Percentiles rank a stretch among this genome's conserved stretches.
Conservation (phyloP, 495 filamentous ascomycete genomes). For the Corynascus novoguineensis region DNA sequence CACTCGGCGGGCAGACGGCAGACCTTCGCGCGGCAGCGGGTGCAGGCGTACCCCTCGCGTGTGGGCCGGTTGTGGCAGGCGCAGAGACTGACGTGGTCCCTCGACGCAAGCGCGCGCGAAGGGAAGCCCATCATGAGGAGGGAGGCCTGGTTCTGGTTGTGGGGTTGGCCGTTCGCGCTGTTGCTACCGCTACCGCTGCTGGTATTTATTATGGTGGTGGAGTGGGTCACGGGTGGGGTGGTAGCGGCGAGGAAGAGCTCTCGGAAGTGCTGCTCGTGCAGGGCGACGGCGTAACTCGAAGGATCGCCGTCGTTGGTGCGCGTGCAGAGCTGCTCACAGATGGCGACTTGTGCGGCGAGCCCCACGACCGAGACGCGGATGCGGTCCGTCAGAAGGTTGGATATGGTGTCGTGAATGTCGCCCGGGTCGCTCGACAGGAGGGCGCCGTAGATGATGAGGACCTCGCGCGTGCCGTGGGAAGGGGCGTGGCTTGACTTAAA, state of each 20-base stretch:
- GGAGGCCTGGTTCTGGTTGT: slow-evolving; percentile 54
- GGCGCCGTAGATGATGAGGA: slow-evolving; percentile 87
- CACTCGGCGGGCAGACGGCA: slow-evolving; percentile 90
- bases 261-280: slow-evolving; percentile 83
- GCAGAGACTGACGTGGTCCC: slow-evolving; percentile 63
- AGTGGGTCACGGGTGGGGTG: slow-evolving; percentile 76
- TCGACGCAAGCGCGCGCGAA: slow-evolving; percentile 73
- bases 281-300: slow-evolving; percentile 70
- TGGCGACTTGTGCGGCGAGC: slow-evolving; percentile 82
- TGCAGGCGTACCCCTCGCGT: slow-evolving; percentile 86
- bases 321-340: slow-evolving; percentile 82
- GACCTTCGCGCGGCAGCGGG: slow-evolving; percentile 81
- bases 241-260: slow-evolving; percentile 85
- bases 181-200: background rate
- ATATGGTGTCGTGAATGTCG: slow-evolving; percentile 90
- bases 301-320: slow-evolving; percentile 79
- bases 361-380: slow-evolving; percentile 86
- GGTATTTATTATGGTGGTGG: slow-evolving; percentile 26
- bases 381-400: slow-evolving; percentile 64
- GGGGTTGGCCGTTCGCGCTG: background rate
- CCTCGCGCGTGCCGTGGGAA: slow-evolving; percentile 85
- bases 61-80: slow-evolving; percentile 84
- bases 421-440: slow-evolving; percentile 85
- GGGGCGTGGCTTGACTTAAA: slow-evolving; percentile 65
- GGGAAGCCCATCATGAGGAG: slow-evolving; percentile 98